Conservation (phyloP, 345 rosid species). For the Lumnitzera racemosa region DNA sequence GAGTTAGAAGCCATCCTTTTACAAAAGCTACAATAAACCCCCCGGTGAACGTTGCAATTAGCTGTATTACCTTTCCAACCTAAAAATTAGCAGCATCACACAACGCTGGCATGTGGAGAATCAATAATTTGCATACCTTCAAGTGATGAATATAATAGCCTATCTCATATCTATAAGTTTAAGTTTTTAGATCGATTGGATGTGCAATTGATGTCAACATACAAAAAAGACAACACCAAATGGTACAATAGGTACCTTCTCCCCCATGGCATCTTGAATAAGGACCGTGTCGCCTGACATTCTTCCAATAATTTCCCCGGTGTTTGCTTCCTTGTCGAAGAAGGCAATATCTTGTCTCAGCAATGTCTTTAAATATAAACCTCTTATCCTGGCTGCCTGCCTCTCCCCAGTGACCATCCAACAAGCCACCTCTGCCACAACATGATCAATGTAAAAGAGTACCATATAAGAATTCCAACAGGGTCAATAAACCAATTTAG, state of each 20-base stretch:
- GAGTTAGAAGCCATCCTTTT: constrained; percentile 49
- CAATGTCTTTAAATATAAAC: constrained; percentile 30
- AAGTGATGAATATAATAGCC: not conserved
- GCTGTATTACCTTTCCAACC: constrained; percentile 44
- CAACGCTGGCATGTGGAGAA: too few relatives aligned
- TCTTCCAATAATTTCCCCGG: constrained; percentile 42
- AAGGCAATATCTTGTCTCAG: constrained; percentile 43
- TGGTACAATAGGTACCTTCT: constrained; percentile 25
- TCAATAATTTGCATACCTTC: not conserved
- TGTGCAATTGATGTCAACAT: not conserved
- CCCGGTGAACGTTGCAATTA: constrained; percentile 33
- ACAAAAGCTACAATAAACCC: constrained; percentile 30
- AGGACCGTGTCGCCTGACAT: constrained; percentile 51
- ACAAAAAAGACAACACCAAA: not conserved
- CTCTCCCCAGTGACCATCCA: constrained; percentile 53
- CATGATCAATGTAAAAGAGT: not conserved
- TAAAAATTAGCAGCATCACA: constrained; percentile 8
- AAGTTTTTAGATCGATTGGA: not conserved
- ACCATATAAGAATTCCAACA: not conserved
- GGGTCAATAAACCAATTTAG: too few relatives aligned
- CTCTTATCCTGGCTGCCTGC: constrained; percentile 37
- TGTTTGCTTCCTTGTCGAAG: constrained; percentile 38
- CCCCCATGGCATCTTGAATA: constrained; percentile 50
- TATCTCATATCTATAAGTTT: constrained; percentile 2
- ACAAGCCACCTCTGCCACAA: constrained; percentile 36